These are phyloP conservation scores for Neurospora sp. DNA, from an alignment of 495 filamentous ascomycete species.

Conservation along the genomic window DNA sequence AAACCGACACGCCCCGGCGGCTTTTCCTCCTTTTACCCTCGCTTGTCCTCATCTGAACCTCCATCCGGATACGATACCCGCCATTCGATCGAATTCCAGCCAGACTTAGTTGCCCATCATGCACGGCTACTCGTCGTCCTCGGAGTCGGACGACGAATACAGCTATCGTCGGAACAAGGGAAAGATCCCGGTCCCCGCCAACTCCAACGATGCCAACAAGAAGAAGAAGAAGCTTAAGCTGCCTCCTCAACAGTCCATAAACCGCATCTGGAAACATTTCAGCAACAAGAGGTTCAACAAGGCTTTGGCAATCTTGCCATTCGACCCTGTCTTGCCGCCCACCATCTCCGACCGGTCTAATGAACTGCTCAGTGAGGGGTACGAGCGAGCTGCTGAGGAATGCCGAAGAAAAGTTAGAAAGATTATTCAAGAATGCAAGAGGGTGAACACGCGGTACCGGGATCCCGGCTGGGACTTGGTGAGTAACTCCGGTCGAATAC, in stretches of 20 bases:
- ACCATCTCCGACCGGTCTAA: conserved; percentile 36
- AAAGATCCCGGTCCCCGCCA: conserved; percentile 9
- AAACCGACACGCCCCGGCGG: background rate
- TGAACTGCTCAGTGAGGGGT: conserved; percentile 46
- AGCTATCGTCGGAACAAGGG: conserved; percentile 22
- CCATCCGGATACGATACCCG: background rate
- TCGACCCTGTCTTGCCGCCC: conserved; percentile 37
- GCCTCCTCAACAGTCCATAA: conserved; percentile 63
- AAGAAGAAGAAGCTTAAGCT: conserved; percentile 48
- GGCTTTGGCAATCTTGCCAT: conserved; percentile 37
- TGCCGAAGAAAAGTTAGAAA: conserved; percentile 75
- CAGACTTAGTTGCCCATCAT: conserved; percentile 13
- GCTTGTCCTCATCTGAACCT: background rate
- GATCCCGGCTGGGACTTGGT: conserved; percentile 81
- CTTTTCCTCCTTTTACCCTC: background rate
- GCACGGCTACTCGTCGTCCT: conserved; percentile 28
- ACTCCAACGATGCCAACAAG: conserved; percentile 24
- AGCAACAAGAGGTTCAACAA: conserved; percentile 48
- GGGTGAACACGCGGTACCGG: conserved; percentile 82
- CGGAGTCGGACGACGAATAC: conserved; percentile 25
- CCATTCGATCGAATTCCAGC: background rate
- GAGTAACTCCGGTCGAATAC: conserved; percentile 11
- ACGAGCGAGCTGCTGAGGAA: conserved; percentile 62
- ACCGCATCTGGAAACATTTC: conserved; percentile 75
- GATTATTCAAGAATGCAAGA: conserved; percentile 74